Base-by-base conservation (phyloP, 371 early-diverging fungal species). In the Amoeboaphelidium protococcarum region DNA sequence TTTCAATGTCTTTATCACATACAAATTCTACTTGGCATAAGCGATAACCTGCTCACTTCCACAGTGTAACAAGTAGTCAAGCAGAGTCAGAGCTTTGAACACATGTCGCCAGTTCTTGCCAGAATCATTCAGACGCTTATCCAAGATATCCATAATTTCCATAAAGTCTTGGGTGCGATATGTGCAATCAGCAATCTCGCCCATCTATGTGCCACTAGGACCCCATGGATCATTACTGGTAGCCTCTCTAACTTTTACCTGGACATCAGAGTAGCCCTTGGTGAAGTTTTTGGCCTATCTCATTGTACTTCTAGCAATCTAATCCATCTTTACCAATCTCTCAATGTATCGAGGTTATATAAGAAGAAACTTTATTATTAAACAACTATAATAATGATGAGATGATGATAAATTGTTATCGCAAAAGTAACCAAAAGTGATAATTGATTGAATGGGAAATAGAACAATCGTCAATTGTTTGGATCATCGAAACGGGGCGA, bases 91-190 rank as follows among this genome's bases (percentile, higher is more conserved):
- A 2, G 71, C 62, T 72, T 94, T 95, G 62, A 79, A 90, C 19
- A 95, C 92, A 60, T 95, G 96, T 42, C 92, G 68, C 96, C 96
- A 95, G 66, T 89, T 78, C 64, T 85, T 88, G 16, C 96, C 96
- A 51, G 79, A 75, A 62, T 92, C 94, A 56, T 92, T 90, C 55
- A 95, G 59, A 16, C 94, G 70, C 68, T 86, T 90, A 60, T 92
- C 92, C 27, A 95, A 58, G 64, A 92, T 87, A 55, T 87, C 86
- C 91, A 95, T 91, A 44, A 95, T 78, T 54, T 85, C 91, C 50
- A 81, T 54, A 69, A 89, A 89, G 42, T 80, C 76, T 48, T 78
- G 76, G 46, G 90, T 92, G 61, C 75, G 75, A 63, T 67, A 74
- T 1, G 88, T 83, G 13, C 79, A 68, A 53, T 76, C 72, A 20